These are phyloP conservation scores for Thalia dealbata DNA, from an alignment of 176 grass and related monocot genomes.

Conservation along the genomic window DNA sequence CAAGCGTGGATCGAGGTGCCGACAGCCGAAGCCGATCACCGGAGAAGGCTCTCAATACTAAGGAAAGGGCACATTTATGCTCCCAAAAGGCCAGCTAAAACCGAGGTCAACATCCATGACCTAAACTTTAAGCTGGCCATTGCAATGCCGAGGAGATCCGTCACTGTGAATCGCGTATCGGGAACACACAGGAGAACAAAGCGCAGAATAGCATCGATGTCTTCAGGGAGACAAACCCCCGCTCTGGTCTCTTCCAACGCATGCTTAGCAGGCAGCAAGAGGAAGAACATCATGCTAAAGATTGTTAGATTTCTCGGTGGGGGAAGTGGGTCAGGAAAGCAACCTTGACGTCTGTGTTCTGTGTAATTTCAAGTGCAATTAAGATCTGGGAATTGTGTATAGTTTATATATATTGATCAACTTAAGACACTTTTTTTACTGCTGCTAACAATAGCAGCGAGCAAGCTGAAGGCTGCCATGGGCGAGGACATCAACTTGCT, in stretches of 20 bases:
- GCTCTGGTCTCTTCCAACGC: neutral
- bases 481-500: no score
- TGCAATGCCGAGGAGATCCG: neutral
- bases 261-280: neutral
- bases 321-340: neutral
- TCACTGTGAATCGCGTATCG: neutral
- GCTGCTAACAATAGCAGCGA: no score
- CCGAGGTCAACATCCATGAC: neutral
- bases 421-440: no score
- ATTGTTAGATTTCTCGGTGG: neutral
- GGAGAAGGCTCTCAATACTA: neutral
- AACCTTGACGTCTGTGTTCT: neutral
- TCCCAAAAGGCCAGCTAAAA: neutral
- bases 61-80: neutral
- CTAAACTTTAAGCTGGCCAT: neutral
- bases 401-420: no score
- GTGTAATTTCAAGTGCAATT: no score
- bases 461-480: no score
- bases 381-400: no score
- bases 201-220: neutral
- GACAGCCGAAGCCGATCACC: neutral
- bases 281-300: neutral
- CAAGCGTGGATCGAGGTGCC: constrained; percentile 3
- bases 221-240: neutral
- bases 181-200: neutral